These are phyloP conservation scores for Exserohilum turcica DNA, from an alignment of 2,329 filamentous ascomycete species.

Conservation along the genomic window DNA sequence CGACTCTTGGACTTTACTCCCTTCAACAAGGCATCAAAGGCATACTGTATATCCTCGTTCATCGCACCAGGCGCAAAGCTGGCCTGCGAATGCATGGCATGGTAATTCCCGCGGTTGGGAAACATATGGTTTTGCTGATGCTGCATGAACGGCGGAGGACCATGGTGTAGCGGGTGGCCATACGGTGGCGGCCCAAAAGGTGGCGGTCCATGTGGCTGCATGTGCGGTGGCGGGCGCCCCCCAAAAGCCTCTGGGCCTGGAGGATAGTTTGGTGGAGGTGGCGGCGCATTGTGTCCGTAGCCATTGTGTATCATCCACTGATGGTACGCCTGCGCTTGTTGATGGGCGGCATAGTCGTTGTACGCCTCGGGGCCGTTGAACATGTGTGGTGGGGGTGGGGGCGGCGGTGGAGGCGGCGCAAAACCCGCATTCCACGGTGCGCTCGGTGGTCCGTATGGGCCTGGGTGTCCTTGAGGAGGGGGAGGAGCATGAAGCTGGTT, in stretches of 20 bases:
- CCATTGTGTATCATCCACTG: slow-evolving; percentile 28
- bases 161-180: slow-evolving; percentile 8
- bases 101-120: slow-evolving; percentile 19
- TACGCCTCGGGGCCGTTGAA: slow-evolving; percentile 13
- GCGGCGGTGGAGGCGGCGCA: slow-evolving; percentile 12
- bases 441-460: slow-evolving; percentile 8
- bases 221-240: slow-evolving; percentile 6
- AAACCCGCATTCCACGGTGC: slow-evolving; percentile 15
- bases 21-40: slow-evolving; percentile 21
- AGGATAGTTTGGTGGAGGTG: slow-evolving; percentile 7
- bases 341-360: slow-evolving; percentile 18
- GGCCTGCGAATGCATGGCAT: slow-evolving; percentile 21
- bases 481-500: slow-evolving; percentile 15
- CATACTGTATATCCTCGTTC: slow-evolving; percentile 29
- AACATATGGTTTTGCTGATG: slow-evolving; percentile 14
- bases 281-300: slow-evolving; percentile 15
- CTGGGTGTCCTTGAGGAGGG: slow-evolving; percentile 10
- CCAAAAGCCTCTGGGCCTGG: slow-evolving; percentile 5
- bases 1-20: slow-evolving; percentile 15
- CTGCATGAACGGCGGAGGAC: slow-evolving; percentile 4
- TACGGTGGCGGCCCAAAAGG: slow-evolving; percentile 8
- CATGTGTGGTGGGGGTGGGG: slow-evolving; percentile 14
- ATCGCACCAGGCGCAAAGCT: slow-evolving; percentile 15
- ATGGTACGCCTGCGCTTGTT: slow-evolving; percentile 24
- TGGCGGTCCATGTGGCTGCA: slow-evolving; percentile 10